Evolutionary conservation across 495 filamentous ascomycete genomes (phyloP).

Genomic region (Neurospora cerealis): DNA sequence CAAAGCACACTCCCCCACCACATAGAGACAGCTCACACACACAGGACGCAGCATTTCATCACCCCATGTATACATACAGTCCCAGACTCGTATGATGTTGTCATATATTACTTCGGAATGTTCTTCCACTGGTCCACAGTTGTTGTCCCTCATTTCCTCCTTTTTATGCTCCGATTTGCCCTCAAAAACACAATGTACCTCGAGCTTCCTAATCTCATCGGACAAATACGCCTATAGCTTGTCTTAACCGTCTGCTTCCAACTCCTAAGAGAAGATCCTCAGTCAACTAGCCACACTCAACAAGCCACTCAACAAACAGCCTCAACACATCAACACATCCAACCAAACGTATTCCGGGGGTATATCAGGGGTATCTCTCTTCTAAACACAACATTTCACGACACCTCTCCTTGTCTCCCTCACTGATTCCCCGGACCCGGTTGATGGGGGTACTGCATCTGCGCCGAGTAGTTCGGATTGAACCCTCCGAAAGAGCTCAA

Average conservation of each 20-base stretch:
- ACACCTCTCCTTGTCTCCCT: background rate
- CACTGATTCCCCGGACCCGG: background rate
- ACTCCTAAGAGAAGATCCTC: background rate
- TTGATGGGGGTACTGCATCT: background rate
- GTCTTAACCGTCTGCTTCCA: background rate
- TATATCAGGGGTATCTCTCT: background rate
- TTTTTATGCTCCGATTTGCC: background rate
- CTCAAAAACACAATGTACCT: background rate
- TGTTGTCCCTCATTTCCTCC: background rate
- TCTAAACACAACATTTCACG: background rate
- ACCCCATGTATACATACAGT: background rate
- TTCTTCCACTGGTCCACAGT: background rate
- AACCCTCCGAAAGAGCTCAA: conserved; percentile 26
- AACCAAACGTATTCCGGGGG: background rate
- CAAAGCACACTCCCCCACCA: background rate
- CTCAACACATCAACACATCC: background rate
- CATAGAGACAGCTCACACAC: background rate
- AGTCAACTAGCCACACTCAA: background rate
- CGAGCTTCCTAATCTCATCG: background rate
- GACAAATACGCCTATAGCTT: background rate
- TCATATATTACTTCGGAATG: background rate
- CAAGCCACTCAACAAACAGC: background rate
- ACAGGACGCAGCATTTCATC: background rate
- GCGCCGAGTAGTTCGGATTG: conserved; percentile 9
- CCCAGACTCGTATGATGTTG: background rate